phyloP scores from a whole-genome alignment of 495 filamentous ascomycete genomes.

The Penicillium ucsense region DNA sequence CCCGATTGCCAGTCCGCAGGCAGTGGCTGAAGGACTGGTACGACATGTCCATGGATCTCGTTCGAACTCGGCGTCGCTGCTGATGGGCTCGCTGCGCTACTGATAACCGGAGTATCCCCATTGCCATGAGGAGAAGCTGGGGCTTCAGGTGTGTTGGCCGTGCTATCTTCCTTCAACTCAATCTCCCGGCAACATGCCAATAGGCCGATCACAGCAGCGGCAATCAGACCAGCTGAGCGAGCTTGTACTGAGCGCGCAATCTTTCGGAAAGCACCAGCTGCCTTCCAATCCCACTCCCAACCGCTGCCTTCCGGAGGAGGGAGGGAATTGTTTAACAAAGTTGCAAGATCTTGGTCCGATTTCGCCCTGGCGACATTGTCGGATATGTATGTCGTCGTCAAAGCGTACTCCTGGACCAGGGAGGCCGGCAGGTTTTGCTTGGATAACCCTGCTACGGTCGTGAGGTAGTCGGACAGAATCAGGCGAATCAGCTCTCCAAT shows the following conservation, averaged over 20 bases:
- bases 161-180: conserved; percentile 37
- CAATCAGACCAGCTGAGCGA: conserved; percentile 62
- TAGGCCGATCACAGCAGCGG: conserved; percentile 59
- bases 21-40: conserved; percentile 32
- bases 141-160: conserved; percentile 25
- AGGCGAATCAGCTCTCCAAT: conserved; percentile 73
- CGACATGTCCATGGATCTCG: conserved; percentile 26
- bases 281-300: conserved; percentile 51
- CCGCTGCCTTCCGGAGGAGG: conserved; percentile 35
- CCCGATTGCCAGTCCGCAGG: conserved; percentile 37
- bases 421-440: conserved; percentile 43
- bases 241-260: conserved; percentile 56
- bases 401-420: conserved; percentile 49
- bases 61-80: conserved; percentile 3
- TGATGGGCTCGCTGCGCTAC: conserved; percentile 2
- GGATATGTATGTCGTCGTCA: conserved; percentile 63
- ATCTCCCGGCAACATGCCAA: conserved; percentile 60
- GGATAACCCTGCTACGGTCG: conserved; percentile 24
- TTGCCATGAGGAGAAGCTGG: conserved; percentile 23
- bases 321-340: conserved; percentile 44
- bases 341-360: conserved; percentile 36
- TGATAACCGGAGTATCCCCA: conserved; percentile 5
- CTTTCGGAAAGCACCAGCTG: conserved; percentile 45
- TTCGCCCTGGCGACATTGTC: conserved; percentile 45
- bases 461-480: conserved; percentile 58